Conservation (phyloP, 1,284 basidiomycete genomes). For the Trametes versicolor region DNA sequence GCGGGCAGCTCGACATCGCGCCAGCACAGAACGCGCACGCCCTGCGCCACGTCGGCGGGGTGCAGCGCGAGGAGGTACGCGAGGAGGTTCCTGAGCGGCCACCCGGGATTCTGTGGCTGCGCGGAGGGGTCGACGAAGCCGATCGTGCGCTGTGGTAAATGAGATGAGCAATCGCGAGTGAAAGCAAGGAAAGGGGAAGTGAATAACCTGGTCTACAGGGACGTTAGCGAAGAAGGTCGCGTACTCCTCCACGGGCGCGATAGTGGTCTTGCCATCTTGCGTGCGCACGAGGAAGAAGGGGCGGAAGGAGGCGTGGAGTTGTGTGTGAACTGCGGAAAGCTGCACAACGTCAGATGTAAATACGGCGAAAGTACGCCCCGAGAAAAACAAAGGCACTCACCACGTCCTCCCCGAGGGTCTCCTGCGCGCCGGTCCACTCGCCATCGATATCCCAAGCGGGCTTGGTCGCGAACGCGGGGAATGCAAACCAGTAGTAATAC, state of each 20-base stretch:
- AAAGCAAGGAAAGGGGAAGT: constrained; percentile 12
- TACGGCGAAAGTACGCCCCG: neutral
- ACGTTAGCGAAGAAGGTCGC: constrained; percentile 60
- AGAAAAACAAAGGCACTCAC: constrained; percentile 42
- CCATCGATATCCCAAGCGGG: constrained; percentile 86
- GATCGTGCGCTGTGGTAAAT: constrained; percentile 62
- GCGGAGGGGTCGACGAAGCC: constrained; percentile 92
- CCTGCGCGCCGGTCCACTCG: constrained; percentile 60
- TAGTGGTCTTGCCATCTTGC: constrained; percentile 45
- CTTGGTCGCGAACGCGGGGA: constrained; percentile 90
- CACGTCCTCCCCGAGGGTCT: constrained; percentile 47
- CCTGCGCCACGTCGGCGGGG: constrained; percentile 49
- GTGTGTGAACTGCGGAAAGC: constrained; percentile 60
- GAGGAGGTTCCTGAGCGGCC: constrained; percentile 94
- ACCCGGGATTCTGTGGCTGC: constrained; percentile 82
- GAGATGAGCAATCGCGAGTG: constrained; percentile 2
- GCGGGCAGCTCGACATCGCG: constrained; percentile 64
- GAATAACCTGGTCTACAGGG: constrained; percentile 50
- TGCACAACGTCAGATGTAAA: constrained; percentile 35
- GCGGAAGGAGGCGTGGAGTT: constrained; percentile 52
- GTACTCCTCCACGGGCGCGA: constrained; percentile 66
- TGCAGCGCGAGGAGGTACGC: constrained; percentile 76
- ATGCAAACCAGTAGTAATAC: constrained; percentile 98
- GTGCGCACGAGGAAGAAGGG: constrained; percentile 71
- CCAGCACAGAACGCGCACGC: constrained; percentile 80